Conservation (phyloP, 805 yeast species). For the Pichia sporocuriosa region DNA sequence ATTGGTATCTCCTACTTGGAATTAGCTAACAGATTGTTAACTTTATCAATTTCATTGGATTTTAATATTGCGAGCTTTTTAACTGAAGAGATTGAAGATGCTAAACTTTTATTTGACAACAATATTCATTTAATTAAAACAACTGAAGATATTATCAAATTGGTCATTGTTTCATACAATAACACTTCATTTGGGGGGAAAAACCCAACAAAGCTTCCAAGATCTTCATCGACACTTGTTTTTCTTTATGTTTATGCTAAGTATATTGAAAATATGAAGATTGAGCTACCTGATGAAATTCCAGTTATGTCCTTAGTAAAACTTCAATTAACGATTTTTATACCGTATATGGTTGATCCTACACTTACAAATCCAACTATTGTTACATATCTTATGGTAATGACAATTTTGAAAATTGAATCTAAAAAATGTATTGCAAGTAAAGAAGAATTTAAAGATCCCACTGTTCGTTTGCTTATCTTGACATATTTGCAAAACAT, state of each 20-base stretch:
- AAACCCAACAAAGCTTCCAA: no score
- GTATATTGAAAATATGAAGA: constrained; percentile 11
- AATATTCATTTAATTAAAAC: constrained; percentile 22
- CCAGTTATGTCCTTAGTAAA: constrained; percentile 30
- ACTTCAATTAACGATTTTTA: constrained; percentile 33
- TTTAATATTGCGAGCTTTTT: constrained; percentile 44
- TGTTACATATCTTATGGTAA: constrained; percentile 18
- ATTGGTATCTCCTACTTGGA: constrained; percentile 12
- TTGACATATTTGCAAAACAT: constrained; percentile 23
- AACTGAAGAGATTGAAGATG: constrained; percentile 28
- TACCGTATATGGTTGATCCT: constrained; percentile 33
- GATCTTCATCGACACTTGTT: constrained; percentile 2
- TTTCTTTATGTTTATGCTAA: constrained; percentile 22
- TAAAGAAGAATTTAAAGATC: neutral
- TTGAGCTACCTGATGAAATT: constrained; percentile 4
- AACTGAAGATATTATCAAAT: constrained; percentile 35
- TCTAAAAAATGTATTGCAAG: neutral
- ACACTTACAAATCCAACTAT: constrained; percentile 14
- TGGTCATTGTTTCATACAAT: constrained; percentile 38
- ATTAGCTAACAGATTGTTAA: constrained; percentile 23
- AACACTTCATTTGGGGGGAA: constrained; percentile 14
- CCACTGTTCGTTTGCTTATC: constrained; percentile 8
- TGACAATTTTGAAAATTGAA: constrained; percentile 5
- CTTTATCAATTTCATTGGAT: constrained; percentile 60
- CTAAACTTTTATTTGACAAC: constrained; percentile 36